These are phyloP conservation scores for Plasmodium malariae DNA, from an alignment of 169 alveolate species.

Conservation along the genomic window DNA sequence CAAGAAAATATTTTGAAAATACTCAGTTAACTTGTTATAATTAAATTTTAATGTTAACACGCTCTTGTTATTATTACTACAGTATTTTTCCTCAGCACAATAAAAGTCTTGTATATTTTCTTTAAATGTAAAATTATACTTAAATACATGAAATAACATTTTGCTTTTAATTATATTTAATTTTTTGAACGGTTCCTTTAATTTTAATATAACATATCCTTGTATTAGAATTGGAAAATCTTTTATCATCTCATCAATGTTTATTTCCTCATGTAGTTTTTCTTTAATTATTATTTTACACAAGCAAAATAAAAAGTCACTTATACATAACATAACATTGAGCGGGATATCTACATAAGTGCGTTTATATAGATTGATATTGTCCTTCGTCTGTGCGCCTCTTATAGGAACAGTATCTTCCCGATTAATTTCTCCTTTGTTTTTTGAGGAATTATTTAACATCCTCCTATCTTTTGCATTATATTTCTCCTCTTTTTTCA, in stretches of 20 bases:
- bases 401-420: not conserved
- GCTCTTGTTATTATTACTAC: slow-evolving; percentile 8
- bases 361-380: not conserved
- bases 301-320: slow-evolving; percentile 40
- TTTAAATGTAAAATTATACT: slow-evolving; percentile 39
- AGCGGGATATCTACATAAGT: slow-evolving; percentile 43
- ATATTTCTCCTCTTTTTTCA: not conserved
- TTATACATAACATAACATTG: slow-evolving; percentile 46
- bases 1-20: slow-evolving; percentile 49
- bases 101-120: slow-evolving; percentile 60
- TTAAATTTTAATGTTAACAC: slow-evolving; percentile 32
- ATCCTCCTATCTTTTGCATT: not conserved
- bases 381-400: not conserved
- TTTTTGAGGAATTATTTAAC: too few relatives aligned
- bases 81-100: slow-evolving; percentile 12
- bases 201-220: slow-evolving; percentile 65
- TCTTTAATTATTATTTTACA: slow-evolving; percentile 64
- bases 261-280: slow-evolving; percentile 30
- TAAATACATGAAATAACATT: slow-evolving; percentile 38
- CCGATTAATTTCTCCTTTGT: not conserved
- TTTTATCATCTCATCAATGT: slow-evolving; percentile 61
- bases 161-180: slow-evolving; percentile 65
- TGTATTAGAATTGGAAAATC: slow-evolving; percentile 50
- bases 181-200: slow-evolving; percentile 42
- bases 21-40: slow-evolving; percentile 28